Percentiles rank a stretch among this genome's conserved stretches.
phyloP scores from a whole-genome alignment of 352 stramenopile genomes.

The Lagenidium giganteum region DNA sequence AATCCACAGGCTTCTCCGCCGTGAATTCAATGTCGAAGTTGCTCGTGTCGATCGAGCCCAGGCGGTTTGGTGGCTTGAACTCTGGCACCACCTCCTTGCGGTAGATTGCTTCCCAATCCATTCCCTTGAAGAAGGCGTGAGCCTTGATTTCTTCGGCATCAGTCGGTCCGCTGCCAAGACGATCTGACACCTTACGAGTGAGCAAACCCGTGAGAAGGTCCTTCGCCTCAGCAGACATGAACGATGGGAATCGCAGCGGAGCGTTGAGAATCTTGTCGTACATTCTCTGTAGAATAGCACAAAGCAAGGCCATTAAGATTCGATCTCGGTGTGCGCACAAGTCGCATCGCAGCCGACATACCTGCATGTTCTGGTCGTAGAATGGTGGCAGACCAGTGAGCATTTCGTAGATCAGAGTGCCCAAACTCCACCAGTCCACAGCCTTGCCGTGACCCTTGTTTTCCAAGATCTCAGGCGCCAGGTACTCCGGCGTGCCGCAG shows the following conservation, averaged over 20 bases:
- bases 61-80: slow-evolving; percentile 81
- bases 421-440: slow-evolving; percentile 84
- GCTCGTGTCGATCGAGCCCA: slow-evolving; percentile 83
- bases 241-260: slow-evolving; percentile 69
- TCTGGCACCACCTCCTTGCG: slow-evolving; percentile 78
- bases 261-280: slow-evolving; percentile 91
- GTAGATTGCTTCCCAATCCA: slow-evolving; percentile 86
- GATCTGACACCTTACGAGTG: slow-evolving; percentile 72
- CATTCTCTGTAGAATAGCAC: no score
- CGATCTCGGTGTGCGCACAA: no score
- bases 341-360: no score
- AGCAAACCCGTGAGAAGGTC: slow-evolving; percentile 70
- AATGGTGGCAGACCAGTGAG: slow-evolving; percentile 84
- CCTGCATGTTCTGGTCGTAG: slow-evolving; percentile 90
- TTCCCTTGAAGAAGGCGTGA: slow-evolving; percentile 87
- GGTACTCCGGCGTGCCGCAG: slow-evolving; percentile 90
- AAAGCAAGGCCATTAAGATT: no score
- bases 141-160: slow-evolving; percentile 88
- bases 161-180: slow-evolving; percentile 70
- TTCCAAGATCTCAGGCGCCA: slow-evolving; percentile 90
- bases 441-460: slow-evolving; percentile 87
- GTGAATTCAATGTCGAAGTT: slow-evolving; percentile 93
- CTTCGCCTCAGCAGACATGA: slow-evolving; percentile 83
- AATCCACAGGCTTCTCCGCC: slow-evolving; percentile 78
- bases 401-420: slow-evolving; percentile 92